Base-by-base conservation (phyloP, 495 filamentous ascomycete species). In the Penicillium coprophilum region DNA sequence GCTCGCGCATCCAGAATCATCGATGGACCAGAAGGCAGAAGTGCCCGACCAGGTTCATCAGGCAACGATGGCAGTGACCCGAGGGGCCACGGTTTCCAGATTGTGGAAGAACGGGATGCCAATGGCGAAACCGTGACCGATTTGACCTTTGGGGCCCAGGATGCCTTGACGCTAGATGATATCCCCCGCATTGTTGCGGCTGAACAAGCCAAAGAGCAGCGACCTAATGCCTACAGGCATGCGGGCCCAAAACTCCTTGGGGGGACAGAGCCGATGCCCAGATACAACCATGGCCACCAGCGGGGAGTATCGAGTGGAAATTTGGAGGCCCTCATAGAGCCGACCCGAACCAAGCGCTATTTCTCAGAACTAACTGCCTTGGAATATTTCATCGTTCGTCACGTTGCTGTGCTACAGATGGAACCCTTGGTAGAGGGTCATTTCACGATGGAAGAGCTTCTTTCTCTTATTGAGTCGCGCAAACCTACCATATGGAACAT, bases 401-500 rank as follows among this genome's bases (percentile, higher is more conserved):
- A 97, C 65, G 87, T 97, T 56, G 95, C 94, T 7, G 94, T 99
- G 3, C 73, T 97, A 41, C 92, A 90, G 1, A 96, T 99, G 89
- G 91, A 96, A 63, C 92, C 94, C 0, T 79, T 97, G 71, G 77
- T 97, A 20, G 91, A 96, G 56, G 87, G 86, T 13, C 83, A 93
- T 60, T 97, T 97, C 74, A 90, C 88, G 19, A 80, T 97, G 62
- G 95, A 97, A 59, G 95, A 99, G 67, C 76, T 99, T n/a, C 81
- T 99, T 11, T 86, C 89, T 48, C 81, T 99, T 31, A 97, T 99
- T 50, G 95, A 97, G 66, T 92, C 90, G 15, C 87, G 87, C 61
- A 94, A 96, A 65, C 86, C 89, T 10, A 97, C 88, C 3, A 96
- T 97, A 74, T 99, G 94, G 94, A 90, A 90, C 61, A 96, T 96